Base-by-base conservation (phyloP, 495 filamentous ascomycete genomes). In the Penicillium coprophilum region DNA sequence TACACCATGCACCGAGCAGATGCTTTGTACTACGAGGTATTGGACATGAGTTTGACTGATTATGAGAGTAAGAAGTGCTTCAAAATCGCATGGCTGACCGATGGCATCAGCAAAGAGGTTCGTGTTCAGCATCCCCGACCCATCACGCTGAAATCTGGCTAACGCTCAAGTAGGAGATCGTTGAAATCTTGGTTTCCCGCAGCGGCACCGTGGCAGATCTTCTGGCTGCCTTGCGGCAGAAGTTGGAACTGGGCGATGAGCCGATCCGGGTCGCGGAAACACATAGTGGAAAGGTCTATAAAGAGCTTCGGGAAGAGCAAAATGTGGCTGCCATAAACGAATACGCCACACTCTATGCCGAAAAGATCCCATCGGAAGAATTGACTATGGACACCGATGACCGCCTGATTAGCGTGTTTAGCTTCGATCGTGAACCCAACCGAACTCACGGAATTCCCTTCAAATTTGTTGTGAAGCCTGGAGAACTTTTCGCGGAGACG, bases 1-100 rank as follows among this genome's bases (percentile, higher is more conserved):
- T 88, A 81, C 56, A 82, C 78, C 63, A 85, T 85, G 65, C 89
- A 90, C 62, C 80, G 85, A 32, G 63, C 79, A 27, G 91, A 97
- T 70, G 82, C 85, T 9, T 73, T 99, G 28, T 96, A 84, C 69
- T 97, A 91, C 59, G 94, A 99, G 69, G 81, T 96, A 15, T 75
- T 99, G 28, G 94, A 99, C 45, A 91, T 96, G 75, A 96, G 90
- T 56, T 74, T 99, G 46, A 91, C 88, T 47, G 95, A 99, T 67
- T 79, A 91, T 34, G 95, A 99, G 61, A 92, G 87, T 28, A 92
- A 94, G 74, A 96, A 92, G 71, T 80, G 69, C 53, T 71, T 96
- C 58, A 91, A 88, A 66, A 73, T 99, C 39, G 88, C 80, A 7
- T 90, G 87, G 83, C 78, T 99, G 38, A 87, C 85, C 23, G 95